These are phyloP conservation scores for Phalaenopsis hybrid DNA, from an alignment of 116 monocot genomes.

Conservation along the genomic window DNA sequence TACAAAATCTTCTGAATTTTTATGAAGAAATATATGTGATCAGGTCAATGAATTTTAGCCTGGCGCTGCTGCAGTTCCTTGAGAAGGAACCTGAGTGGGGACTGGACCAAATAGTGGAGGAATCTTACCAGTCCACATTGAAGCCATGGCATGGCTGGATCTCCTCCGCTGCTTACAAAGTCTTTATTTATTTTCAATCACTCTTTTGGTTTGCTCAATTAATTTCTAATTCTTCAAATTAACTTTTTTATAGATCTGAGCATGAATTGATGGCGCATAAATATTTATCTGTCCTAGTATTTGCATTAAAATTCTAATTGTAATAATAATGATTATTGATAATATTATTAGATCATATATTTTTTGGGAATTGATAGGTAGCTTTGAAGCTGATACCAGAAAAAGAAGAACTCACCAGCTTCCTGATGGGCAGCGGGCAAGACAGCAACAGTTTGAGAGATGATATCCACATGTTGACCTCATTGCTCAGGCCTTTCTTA, in stretches of 20 bases:
- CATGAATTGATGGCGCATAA: background rate
- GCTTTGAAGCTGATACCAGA: slow-evolving; percentile 74
- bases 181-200: slow-evolving; percentile 1
- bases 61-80: slow-evolving; percentile 43
- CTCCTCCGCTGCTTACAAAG: slow-evolving; percentile 81
- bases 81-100: slow-evolving; percentile 40
- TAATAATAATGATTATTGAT: no score
- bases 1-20: no score
- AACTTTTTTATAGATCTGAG: background rate
- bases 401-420: slow-evolving; percentile 27
- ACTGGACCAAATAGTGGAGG: slow-evolving; percentile 62
- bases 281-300: background rate
- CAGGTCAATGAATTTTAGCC: slow-evolving; percentile 76
- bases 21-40: background rate
- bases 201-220: background rate
- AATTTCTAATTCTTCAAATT: background rate
- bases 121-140: slow-evolving; percentile 54
- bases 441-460: slow-evolving; percentile 23
- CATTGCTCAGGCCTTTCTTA: slow-evolving; percentile 45
- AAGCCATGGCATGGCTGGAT: slow-evolving; percentile 99
- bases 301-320: background rate
- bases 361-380: slow-evolving; percentile 25
- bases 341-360: no score
- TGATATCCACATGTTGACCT: slow-evolving; percentile 38
- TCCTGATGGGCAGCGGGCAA: slow-evolving; percentile 33